A percentile compares a stretch with the other conserved stretches of the same genome.
phyloP scores from a whole-genome alignment of 2,329 filamentous ascomycete genomes.

The Neurospora sp. region DNA sequence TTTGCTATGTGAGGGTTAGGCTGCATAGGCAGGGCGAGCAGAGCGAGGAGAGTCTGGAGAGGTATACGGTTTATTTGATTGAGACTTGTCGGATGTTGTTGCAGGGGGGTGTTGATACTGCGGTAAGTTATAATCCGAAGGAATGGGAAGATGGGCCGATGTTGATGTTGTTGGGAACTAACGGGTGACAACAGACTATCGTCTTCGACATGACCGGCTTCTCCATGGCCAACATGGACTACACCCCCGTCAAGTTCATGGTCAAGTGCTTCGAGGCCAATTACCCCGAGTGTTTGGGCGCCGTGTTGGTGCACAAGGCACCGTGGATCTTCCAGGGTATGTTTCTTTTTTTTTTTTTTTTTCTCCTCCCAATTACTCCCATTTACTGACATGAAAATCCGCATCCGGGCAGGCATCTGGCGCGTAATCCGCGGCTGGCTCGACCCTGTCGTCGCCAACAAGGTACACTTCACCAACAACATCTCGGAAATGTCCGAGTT shows the following conservation, averaged over 20 bases:
- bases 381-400: conserved; percentile 4
- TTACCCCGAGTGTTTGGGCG: conserved; percentile 85
- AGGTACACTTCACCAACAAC: conserved; percentile 87
- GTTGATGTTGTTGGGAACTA: too few species aligned
- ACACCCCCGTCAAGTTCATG: conserved; percentile 96
- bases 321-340: conserved; percentile 92
- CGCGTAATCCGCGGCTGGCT: conserved; percentile 92
- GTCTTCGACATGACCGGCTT: conserved; percentile 96
- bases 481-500: conserved; percentile 69
- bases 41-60: conserved; percentile 69
- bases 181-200: conserved; percentile 52
- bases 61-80: conserved; percentile 87
- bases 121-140: conserved; percentile 45
- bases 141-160: conserved; percentile 11
- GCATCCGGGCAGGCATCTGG: conserved; percentile 69
- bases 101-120: conserved; percentile 74
- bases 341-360: conserved; percentile 19
- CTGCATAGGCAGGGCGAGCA: conserved; percentile 78
- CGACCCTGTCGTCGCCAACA: conserved; percentile 87
- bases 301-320: conserved; percentile 87
- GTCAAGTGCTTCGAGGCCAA: conserved; percentile 99
- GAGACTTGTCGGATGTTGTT: conserved; percentile 86
- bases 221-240: conserved; percentile 95
- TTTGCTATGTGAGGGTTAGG: conserved; percentile 76
- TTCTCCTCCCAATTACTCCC: not conserved